Percentiles rank a stretch among this genome's conserved stretches.
Evolutionary conservation across 139 green algal species (phyloP).

Genomic region (Picocystis salinarum): DNA sequence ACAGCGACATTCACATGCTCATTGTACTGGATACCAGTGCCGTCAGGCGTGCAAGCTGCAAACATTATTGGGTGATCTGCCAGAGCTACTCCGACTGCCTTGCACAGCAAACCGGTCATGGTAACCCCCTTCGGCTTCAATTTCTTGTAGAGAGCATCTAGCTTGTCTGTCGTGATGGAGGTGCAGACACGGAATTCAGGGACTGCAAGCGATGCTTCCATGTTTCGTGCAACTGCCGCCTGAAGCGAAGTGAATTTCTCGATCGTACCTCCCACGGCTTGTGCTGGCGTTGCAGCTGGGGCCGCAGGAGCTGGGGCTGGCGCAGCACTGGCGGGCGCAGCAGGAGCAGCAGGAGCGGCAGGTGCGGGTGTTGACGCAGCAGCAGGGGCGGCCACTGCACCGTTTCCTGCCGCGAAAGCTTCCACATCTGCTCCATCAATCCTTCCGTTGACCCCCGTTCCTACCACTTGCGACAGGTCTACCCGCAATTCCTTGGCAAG

Average conservation of each 20-base stretch:
- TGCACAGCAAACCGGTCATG: constrained; percentile 90
- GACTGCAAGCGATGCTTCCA: constrained; percentile 71
- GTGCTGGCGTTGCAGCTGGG: constrained; percentile 8
- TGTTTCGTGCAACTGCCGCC: constrained; percentile 77
- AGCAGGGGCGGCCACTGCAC: constrained; percentile 9
- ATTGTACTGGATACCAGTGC: constrained; percentile 76
- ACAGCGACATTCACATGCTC: constrained; percentile 81
- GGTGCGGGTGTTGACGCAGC: constrained; percentile 11
- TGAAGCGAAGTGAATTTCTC: constrained; percentile 81
- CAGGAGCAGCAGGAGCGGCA: constrained; percentile 10
- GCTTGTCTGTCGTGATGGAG: constrained; percentile 74
- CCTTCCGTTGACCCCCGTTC: constrained; percentile 70
- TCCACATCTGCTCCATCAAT: constrained; percentile 89
- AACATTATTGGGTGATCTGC: constrained; percentile 67
- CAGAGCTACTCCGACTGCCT: constrained; percentile 76
- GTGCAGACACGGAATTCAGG: constrained; percentile 85
- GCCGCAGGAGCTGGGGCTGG: constrained; percentile 16
- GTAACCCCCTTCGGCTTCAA: constrained; percentile 97
- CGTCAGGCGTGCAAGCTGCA: constrained; percentile 62
- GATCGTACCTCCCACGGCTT: constrained; percentile 42
- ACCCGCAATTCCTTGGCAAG: constrained; percentile 84
- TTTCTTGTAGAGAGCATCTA: constrained; percentile 84
- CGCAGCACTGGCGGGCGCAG: constrained; percentile 13
- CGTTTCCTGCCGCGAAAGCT: too few relatives aligned
- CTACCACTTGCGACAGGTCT: constrained; percentile 56